Evolutionary conservation across 2,329 filamentous ascomycete species (phyloP), one percentile per base, ranked within the genome.

Genomic region (Pseudocercospora vitis): DNA sequence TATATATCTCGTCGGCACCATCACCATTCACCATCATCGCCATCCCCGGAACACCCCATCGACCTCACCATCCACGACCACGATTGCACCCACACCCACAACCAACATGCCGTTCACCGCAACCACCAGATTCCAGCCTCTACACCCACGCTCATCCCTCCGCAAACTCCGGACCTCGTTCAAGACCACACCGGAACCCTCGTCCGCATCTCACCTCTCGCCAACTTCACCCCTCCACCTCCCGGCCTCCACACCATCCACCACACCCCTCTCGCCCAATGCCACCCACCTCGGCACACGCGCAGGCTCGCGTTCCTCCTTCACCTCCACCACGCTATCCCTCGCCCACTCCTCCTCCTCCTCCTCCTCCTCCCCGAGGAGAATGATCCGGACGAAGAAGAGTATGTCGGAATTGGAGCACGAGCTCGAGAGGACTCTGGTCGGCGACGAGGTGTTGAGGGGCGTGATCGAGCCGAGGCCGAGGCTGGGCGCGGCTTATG

Each of bases 401-500:
- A 69, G 66, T 51, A 55, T 59, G n/a, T 44, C 61, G 14, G 63
- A 70, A 45, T 19, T 68, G 12, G 64, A 68, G 61, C 62, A 65
- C 44, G 67, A 69, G 33, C 61, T 66, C 49, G 68, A 70, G 50
- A 53, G 60, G 7, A 42, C 32, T 3, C 18, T 58, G 5, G 59
- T 66, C 28, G 53, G 55, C 12, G 59, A 57, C 31, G 58, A 58
- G 28, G 50, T 70, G 4, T 53, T 60, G 11, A 52, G 54, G 3
- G 26, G 70, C 6, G 57, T 70, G 9, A n/a, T n/a, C n/a, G 68
- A 70, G 59, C 68, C 68, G 24, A 55, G 68, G 40, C 68, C 68
- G 4, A 57, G 50, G 39, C 52, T 52, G 12, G 63, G 60, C 3
- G 21, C 52, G 35, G 55, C 62, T 11, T 52, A 63, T 54, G 66